Conservation (phyloP, 805 yeast species). For the Suhomyces sp. region DNA sequence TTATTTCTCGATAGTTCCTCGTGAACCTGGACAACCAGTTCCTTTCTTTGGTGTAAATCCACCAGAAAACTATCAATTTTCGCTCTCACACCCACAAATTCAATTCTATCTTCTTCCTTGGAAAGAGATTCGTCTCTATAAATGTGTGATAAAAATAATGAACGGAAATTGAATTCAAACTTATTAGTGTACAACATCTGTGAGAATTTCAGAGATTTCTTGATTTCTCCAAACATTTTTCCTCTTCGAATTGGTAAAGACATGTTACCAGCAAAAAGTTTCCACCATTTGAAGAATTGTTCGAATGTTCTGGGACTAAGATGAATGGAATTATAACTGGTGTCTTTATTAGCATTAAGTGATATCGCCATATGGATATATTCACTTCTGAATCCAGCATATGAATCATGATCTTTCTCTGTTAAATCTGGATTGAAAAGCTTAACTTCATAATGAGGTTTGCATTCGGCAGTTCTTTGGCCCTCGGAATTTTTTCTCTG, state of each 20-base stretch:
- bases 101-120: conserved; percentile 43
- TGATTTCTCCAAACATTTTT: conserved; percentile 56
- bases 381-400: conserved; percentile 40
- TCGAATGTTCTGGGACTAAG: conserved; percentile 66
- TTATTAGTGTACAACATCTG: conserved; percentile 74
- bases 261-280: conserved; percentile 71
- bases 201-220: conserved; percentile 66
- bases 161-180: conserved; percentile 69
- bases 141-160: conserved; percentile 73
- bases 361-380: conserved; percentile 43
- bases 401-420: conserved; percentile 37
- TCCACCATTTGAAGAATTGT: conserved; percentile 86
- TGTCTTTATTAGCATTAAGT: conserved; percentile 32
- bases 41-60: conserved; percentile 43
- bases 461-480: conserved; percentile 44
- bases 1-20: conserved; percentile 48
- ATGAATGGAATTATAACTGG: conserved; percentile 68
- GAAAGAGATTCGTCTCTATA: conserved; percentile 51
- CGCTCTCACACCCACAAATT: conserved; percentile 66
- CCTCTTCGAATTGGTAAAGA: conserved; percentile 82
- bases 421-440: conserved; percentile 57
- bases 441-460: conserved; percentile 61
- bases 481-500: conserved; percentile 42
- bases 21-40: conserved; percentile 34
- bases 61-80: conserved; percentile 38